These are phyloP conservation scores for Trifolium subterraneum DNA, from an alignment of 306 rosid genomes.

Conservation along the genomic window DNA sequence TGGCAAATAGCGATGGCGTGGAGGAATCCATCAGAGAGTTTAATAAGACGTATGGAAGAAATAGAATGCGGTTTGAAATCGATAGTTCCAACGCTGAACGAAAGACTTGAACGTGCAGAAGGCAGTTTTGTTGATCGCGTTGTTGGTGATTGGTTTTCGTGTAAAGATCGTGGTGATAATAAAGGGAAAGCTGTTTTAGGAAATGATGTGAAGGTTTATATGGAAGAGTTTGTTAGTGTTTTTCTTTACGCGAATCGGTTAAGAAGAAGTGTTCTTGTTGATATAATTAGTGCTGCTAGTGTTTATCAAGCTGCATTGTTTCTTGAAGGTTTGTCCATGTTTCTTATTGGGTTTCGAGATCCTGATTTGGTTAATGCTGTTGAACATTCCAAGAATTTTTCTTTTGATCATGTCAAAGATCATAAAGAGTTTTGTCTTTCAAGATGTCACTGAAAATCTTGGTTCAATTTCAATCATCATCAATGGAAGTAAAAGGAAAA, in stretches of 20 bases:
- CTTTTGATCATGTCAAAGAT: background rate
- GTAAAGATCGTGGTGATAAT: constrained; percentile 41
- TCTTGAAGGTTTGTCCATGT: constrained; percentile 71
- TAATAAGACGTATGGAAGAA: constrained; percentile 56
- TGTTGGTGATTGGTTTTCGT: constrained; percentile 48
- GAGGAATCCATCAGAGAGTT: constrained; percentile 45
- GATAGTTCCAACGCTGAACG: constrained; percentile 60
- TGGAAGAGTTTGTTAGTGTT: constrained; percentile 65
- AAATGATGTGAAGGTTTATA: constrained; percentile 48
- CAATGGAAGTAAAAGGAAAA: background rate
- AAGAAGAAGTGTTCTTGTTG: constrained; percentile 64
- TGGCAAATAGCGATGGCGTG: constrained; percentile 71
- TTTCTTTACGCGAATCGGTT: constrained; percentile 70
- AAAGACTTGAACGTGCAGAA: constrained; percentile 55
- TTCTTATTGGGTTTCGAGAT: constrained; percentile 63
- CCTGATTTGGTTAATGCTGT: constrained; percentile 48
- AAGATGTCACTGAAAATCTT: background rate
- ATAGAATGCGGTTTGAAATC: constrained; percentile 63
- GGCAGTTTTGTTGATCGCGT: constrained; percentile 45
- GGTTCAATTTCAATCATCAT: background rate
- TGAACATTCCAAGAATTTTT: constrained; percentile 40
- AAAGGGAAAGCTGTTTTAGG: constrained; percentile 42
- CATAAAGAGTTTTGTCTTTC: constrained; percentile 24
- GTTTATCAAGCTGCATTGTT: constrained; percentile 66
- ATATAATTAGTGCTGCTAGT: constrained; percentile 53